Evolutionary conservation across 768 basidiomycete genomes (phyloP).

Genomic region (Boletus rubescentipes): DNA sequence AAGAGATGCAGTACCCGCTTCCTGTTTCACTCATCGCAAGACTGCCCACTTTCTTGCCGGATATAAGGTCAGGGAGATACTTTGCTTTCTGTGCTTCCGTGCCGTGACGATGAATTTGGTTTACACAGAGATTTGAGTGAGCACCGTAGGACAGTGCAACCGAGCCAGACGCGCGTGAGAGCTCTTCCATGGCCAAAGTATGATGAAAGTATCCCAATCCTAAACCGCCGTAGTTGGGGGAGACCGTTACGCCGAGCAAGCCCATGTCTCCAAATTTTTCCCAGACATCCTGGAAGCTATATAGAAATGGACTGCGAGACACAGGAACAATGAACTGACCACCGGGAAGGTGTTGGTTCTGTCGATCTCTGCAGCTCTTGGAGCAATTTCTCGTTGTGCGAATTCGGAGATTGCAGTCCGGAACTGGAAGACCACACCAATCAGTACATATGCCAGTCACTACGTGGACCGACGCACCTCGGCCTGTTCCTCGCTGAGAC

Average conservation of each 20-base stretch:
- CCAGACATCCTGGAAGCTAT: conserved; percentile 67
- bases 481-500: conserved; percentile 74
- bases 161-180: conserved; percentile 88
- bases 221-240: conserved; percentile 78
- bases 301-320: conserved; percentile 3
- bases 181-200: conserved; percentile 91
- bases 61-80: conserved; percentile 78
- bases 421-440: conserved; percentile 51
- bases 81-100: conserved; percentile 77
- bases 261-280: conserved; percentile 92
- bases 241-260: conserved; percentile 82
- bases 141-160: conserved; percentile 92
- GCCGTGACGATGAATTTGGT: conserved; percentile 83
- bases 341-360: conserved; percentile 77
- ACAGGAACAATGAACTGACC: conserved; percentile 40
- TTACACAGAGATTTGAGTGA: conserved; percentile 87
- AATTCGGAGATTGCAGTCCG: conserved; percentile 77
- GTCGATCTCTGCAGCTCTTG: conserved; percentile 84
- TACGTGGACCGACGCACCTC: conserved; percentile 50
- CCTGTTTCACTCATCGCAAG: conserved; percentile 95
- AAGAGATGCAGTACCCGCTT: conserved; percentile 47
- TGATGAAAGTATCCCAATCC: conserved; percentile 84
- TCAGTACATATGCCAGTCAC: background rate
- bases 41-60: conserved; percentile 82
- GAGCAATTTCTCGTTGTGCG: conserved; percentile 80